phyloP scores from a whole-genome alignment of 192 early-diverging fungal genomes.

The Tieghemiomyces parasiticus region DNA sequence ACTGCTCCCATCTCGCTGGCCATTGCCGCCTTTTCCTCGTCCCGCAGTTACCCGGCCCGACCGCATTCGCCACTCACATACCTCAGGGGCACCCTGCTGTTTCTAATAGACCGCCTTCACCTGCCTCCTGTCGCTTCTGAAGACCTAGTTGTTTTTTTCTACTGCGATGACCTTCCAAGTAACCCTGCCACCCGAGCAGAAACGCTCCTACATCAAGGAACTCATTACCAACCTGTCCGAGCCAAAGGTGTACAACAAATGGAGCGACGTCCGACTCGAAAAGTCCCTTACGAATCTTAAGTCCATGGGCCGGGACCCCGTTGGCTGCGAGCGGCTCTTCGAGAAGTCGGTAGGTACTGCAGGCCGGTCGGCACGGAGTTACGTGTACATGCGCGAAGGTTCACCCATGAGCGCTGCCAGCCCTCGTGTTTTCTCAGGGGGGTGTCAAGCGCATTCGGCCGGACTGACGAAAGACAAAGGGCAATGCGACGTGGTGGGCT shows the following conservation, averaged over 20 bases:
- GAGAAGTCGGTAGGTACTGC: slow-evolving; percentile 2
- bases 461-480: background rate
- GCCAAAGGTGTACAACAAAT: background rate
- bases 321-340: slow-evolving; percentile 1
- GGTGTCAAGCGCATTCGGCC: background rate
- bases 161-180: too few relatives aligned
- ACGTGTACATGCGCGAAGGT: background rate
- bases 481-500: background rate
- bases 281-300: background rate
- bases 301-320: slow-evolving; percentile 8
- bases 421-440: background rate
- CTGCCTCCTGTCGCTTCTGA: too few relatives aligned
- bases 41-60: too few relatives aligned
- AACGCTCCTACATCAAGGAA: background rate
- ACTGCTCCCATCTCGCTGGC: too few relatives aligned
- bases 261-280: background rate
- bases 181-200: background rate
- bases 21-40: too few relatives aligned
- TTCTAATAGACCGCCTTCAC: too few relatives aligned
- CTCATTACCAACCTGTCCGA: background rate
- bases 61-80: too few relatives aligned
- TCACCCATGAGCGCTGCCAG: background rate
- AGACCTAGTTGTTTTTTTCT: too few relatives aligned
- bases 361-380: background rate
- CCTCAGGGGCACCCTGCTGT: too few relatives aligned